phyloP scores from a whole-genome alignment of 2,329 filamentous ascomycete species.

The Pleoardoris graminearum region DNA sequence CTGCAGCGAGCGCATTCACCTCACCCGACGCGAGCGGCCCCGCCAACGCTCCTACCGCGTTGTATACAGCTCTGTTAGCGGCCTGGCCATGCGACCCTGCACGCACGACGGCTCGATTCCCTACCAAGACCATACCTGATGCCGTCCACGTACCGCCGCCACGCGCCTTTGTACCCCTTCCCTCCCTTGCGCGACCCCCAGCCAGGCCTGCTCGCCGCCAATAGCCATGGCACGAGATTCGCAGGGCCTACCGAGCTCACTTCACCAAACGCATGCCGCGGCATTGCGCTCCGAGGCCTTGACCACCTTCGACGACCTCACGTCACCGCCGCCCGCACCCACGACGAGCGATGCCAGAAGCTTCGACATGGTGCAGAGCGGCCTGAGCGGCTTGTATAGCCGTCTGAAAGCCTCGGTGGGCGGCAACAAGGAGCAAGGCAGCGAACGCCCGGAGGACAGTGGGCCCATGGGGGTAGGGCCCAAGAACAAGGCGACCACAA shows the following conservation, averaged over 20 bases:
- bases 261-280: constrained; percentile 85
- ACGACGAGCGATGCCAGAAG: constrained; percentile 68
- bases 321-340: constrained; percentile 65
- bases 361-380: constrained; percentile 78
- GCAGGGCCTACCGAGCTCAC: constrained; percentile 38
- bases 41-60: not conserved
- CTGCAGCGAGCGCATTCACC: not conserved
- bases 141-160: constrained; percentile 15
- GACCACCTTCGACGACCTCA: constrained; percentile 94
- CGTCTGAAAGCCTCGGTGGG: constrained; percentile 82
- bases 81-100: not conserved
- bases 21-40: not conserved
- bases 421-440: constrained; percentile 59
- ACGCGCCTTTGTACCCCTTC: constrained; percentile 10
- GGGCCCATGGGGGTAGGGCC: constrained; percentile 25
- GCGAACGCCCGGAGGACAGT: constrained; percentile 31
- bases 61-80: not conserved
- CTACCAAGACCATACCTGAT: constrained; percentile 23
- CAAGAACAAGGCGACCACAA: constrained; percentile 21
- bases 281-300: constrained; percentile 83
- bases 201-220: not conserved
- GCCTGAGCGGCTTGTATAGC: constrained; percentile 86
- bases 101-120: not conserved
- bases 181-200: not conserved
- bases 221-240: constrained; percentile 33